Evolutionary conservation across 2,329 filamentous ascomycete genomes (phyloP), one percentile per base, ranked within the genome.

Genomic region (Sporothrix inflata): DNA sequence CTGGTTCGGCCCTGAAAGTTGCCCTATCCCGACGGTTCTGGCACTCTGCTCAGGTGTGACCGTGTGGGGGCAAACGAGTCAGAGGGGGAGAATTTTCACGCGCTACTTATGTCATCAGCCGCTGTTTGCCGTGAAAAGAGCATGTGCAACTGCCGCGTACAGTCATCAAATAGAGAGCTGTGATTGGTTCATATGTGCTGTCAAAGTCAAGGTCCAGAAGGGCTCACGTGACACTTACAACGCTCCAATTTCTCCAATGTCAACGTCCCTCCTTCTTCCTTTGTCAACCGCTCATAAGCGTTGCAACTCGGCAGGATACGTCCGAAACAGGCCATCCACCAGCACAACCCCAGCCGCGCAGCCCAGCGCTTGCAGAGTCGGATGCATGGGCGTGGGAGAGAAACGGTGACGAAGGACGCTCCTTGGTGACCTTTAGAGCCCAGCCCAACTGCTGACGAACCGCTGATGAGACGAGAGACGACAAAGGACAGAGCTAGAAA

Each of bases 261-360:
- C 38, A 24, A 21, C 57, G 11, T 42, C 34, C 30, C 9, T 21
- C 19, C 16, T 19, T 34, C 55, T 38, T 53, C 4, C 40, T 49
- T 49, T 49, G 63, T 66, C 63, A 66, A n/a, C 24, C 42, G 24
- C 40, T 47, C 21, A 47, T 45, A 30, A 66, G 42, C 63, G 40
- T 66, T 34, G 16, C 63, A 66, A 66, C 42, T 66, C 63, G 63
- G 63, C 63, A 49, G 63, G 42, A 66, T 66, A 49, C 45, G 24
- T 34, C 63, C 40, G 45, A 49, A 47, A 49, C 63, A 66, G 24
- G 11, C 42, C 34, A 21, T 40, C 42, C 42, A n/a, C 24, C 24
- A 49, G 21, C 60, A 49, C 3, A 3, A 27, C n/a, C 12, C 21
- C 42, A 30, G 42, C 42, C 60, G 42, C 11, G 63, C 63, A 34